Evolutionary conservation across 2,329 filamentous ascomycete species (phyloP).

Genomic region (Decorospora gaudefroyi): DNA sequence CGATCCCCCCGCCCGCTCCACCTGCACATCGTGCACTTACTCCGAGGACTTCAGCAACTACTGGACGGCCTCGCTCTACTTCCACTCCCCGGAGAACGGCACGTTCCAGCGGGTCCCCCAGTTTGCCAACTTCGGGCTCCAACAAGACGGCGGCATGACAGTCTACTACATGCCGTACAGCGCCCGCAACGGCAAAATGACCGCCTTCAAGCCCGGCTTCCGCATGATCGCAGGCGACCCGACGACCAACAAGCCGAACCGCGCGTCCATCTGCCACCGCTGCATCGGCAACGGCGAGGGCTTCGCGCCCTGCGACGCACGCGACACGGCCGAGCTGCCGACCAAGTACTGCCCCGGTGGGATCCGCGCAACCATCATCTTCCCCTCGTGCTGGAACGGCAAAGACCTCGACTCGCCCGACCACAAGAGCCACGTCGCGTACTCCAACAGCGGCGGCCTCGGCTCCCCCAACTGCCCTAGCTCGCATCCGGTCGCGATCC

Average conservation of each 20-base stretch:
- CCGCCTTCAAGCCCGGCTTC: slow-evolving; percentile 28
- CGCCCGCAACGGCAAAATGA: slow-evolving; percentile 53
- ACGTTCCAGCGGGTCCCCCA: slow-evolving; percentile 43
- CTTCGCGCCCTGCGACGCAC: slow-evolving; percentile 30
- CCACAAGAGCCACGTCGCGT: slow-evolving; percentile 68
- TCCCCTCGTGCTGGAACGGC: slow-evolving; percentile 75
- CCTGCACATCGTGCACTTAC: slow-evolving; percentile 42
- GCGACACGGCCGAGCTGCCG: slow-evolving; percentile 47
- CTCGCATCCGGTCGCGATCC: slow-evolving; percentile 52
- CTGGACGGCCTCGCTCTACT: slow-evolving; percentile 42
- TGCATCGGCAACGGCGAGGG: slow-evolving; percentile 30
- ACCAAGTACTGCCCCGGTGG: slow-evolving; percentile 79
- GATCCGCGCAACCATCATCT: slow-evolving; percentile 70
- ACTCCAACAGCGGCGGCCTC: slow-evolving; percentile 52
- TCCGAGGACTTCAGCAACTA: slow-evolving; percentile 40
- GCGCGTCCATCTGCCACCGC: slow-evolving; percentile 42
- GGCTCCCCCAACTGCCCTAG: slow-evolving; percentile 54
- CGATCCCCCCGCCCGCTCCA: slow-evolving; percentile 32
- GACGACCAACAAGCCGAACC: slow-evolving; percentile 22
- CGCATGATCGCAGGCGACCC: slow-evolving; percentile 39
- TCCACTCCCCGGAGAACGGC: slow-evolving; percentile 39
- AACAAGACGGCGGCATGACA: slow-evolving; percentile 40
- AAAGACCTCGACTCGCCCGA: slow-evolving; percentile 56
- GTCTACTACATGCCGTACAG: slow-evolving; percentile 79
- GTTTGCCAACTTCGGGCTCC: slow-evolving; percentile 37